phyloP scores from a whole-genome alignment of 106 monocot species.

The Dioscorea zingiberensis region DNA sequence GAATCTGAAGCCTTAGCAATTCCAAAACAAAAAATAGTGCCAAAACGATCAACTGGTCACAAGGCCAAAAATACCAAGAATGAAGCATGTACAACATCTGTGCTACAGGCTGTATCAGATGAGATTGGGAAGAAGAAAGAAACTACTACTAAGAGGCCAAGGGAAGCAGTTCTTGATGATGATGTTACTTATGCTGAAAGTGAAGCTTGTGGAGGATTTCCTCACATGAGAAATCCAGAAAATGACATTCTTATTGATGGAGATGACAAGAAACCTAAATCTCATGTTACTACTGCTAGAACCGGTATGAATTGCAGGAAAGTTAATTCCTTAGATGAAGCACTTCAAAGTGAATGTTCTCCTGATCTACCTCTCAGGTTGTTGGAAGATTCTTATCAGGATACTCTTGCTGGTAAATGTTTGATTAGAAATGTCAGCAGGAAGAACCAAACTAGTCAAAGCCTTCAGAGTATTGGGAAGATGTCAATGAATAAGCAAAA shows the following conservation, averaged over 20 bases:
- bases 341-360: background rate
- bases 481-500: background rate
- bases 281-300: background rate
- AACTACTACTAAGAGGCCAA: background rate
- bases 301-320: background rate
- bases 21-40: too few relatives aligned
- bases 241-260: too few relatives aligned
- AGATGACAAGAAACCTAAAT: too few relatives aligned
- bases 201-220: background rate
- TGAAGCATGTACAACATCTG: background rate
- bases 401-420: background rate
- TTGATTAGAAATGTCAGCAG: background rate
- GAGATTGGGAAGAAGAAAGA: background rate
- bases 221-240: background rate
- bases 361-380: background rate
- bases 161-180: background rate
- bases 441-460: background rate
- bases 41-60: background rate
- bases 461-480: background rate
- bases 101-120: background rate
- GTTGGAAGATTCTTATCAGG: background rate
- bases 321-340: background rate
- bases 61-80: background rate
- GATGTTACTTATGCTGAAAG: background rate
- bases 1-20: too few relatives aligned